Conservation (phyloP, 2,329 filamentous ascomycete species). For the Penicillium sclerotigenum region DNA sequence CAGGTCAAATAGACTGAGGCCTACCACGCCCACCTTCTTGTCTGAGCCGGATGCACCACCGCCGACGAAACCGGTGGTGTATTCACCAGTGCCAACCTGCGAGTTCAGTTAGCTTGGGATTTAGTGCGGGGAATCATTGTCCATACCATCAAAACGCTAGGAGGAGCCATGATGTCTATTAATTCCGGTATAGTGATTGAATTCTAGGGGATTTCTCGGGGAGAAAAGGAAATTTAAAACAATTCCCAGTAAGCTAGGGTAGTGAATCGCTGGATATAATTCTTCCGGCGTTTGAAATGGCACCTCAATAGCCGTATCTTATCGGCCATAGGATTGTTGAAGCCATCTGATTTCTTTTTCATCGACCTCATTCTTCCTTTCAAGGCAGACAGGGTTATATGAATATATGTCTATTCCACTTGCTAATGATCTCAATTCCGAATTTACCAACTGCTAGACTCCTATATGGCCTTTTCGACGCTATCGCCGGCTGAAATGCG, state of each 20-base stretch:
- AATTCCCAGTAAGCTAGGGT: constrained; percentile 2
- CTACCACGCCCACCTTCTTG: constrained; percentile 95
- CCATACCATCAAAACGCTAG: constrained; percentile 67
- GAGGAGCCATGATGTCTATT: constrained; percentile 51
- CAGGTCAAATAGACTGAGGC: constrained; percentile 83
- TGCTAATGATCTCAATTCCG: not conserved
- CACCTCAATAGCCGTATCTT: constrained; percentile 30
- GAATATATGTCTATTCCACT: not conserved
- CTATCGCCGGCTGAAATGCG: not conserved
- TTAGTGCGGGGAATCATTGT: not conserved
- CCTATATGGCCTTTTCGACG: not conserved
- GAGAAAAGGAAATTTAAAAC: constrained; percentile 7
- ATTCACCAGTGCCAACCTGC: constrained; percentile 87
- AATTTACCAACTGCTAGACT: not conserved
- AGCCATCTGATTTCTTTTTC: not conserved
- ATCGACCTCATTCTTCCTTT: constrained; percentile 7
- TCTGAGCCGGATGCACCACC: constrained; percentile 79
- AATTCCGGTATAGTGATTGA: not conserved
- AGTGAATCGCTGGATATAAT: constrained; percentile 22
- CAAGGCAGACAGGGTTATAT: too few species aligned
- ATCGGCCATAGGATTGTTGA: not conserved
- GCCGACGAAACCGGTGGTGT: constrained; percentile 92
- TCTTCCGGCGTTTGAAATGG: constrained; percentile 26
- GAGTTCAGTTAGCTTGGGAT: constrained; percentile 5
- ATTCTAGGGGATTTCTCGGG: not conserved